These are phyloP conservation scores for Sporothrix curviconia DNA, from an alignment of 2,329 filamentous ascomycete species.

Conservation along the genomic window DNA sequence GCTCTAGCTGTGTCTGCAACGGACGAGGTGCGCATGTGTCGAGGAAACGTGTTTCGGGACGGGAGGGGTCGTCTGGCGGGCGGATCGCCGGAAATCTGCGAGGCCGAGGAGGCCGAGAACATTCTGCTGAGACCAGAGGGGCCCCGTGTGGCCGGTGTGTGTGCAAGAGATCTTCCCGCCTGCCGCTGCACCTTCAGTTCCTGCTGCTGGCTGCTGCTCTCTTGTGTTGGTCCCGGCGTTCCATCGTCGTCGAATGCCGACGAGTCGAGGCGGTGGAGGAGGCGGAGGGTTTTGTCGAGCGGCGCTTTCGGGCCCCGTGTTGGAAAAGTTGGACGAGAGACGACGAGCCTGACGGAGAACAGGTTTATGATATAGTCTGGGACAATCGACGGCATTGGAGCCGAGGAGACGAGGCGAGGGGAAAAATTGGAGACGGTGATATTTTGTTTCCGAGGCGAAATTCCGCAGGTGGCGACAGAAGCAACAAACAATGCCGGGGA, in stretches of 20 bases:
- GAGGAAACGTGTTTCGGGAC: not conserved
- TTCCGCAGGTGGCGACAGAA: not conserved
- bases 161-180: not conserved
- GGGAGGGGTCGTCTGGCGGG: not conserved
- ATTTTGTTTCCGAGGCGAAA: conserved; percentile 4
- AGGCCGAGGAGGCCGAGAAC: not conserved
- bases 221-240: conserved; percentile 17
- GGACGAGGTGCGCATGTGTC: conserved; percentile 7
- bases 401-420: no score
- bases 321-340: conserved; percentile 41
- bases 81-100: not conserved
- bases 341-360: conserved; percentile 60
- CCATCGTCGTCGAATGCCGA: conserved; percentile 18
- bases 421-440: not conserved
- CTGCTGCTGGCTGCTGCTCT: no score
- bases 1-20: conserved; percentile 4
- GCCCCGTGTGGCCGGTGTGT: not conserved
- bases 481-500: not conserved
- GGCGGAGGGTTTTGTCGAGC: conserved; percentile 22
- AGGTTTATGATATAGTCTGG: conserved; percentile 61
- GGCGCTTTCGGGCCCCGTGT: conserved; percentile 29
- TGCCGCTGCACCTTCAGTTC: no score
- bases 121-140: not conserved
- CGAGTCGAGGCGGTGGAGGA: conserved; percentile 9
- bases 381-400: conserved; percentile 58